Conservation (phyloP, 805 yeast species). For the Hanseniaspora meyeri region DNA sequence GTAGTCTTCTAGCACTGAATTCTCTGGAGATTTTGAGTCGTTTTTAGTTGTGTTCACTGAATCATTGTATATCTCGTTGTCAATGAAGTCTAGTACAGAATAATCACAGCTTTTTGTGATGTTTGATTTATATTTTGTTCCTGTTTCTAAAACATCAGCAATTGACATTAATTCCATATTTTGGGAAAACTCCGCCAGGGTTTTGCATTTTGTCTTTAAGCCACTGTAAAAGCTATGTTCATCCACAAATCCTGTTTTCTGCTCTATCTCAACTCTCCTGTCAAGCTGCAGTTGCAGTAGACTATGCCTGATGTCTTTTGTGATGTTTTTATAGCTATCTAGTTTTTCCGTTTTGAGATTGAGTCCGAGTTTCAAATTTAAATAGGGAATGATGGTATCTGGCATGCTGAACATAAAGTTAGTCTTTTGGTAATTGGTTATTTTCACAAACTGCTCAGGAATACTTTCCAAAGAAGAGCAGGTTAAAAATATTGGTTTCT, state of each 20-base stretch:
- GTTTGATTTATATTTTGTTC: neutral
- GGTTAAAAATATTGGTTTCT: constrained; percentile 61
- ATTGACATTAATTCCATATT: neutral
- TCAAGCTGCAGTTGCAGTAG: constrained; percentile 34
- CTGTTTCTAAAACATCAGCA: neutral
- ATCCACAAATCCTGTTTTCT: neutral
- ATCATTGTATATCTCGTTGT: neutral
- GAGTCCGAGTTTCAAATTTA: constrained; percentile 23
- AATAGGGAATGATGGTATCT: constrained; percentile 28
- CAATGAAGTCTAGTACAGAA: constrained; percentile 2
- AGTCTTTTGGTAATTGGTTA: constrained; percentile 34
- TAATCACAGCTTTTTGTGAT: constrained; percentile 5
- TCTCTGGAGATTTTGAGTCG: neutral
- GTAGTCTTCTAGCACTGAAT: neutral
- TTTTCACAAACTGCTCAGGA: constrained; percentile 38
- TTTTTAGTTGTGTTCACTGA: neutral
- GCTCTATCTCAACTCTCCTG: constrained; percentile 22
- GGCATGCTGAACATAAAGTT: constrained; percentile 26
- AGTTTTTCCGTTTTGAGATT: constrained; percentile 27
- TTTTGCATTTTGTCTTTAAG: neutral
- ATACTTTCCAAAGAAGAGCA: constrained; percentile 40
- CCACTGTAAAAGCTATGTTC: neutral
- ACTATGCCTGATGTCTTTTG: constrained; percentile 37
- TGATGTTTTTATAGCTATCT: constrained; percentile 21
- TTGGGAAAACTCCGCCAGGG: neutral